Percentiles rank a stretch among this genome's conserved stretches.
phyloP scores from a whole-genome alignment of 2,329 filamentous ascomycete species.

The Phoma sp. region DNA sequence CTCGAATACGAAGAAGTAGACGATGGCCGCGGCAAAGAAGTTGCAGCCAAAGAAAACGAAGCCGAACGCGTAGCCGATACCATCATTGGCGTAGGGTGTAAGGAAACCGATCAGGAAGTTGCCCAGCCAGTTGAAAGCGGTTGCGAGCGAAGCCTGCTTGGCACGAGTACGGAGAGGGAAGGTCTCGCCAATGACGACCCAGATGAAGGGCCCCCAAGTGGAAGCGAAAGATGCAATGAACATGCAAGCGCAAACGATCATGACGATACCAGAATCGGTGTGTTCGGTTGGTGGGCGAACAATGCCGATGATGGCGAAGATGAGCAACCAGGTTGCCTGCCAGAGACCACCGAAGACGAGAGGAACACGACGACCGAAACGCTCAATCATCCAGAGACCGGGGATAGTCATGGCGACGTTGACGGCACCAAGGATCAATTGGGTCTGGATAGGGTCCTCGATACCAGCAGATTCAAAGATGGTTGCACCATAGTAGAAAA shows the following conservation, averaged over 20 bases:
- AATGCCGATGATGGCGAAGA: constrained; percentile 62
- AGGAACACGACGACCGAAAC: constrained; percentile 71
- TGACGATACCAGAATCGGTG: constrained; percentile 64
- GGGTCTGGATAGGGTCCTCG: constrained; percentile 63
- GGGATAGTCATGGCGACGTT: constrained; percentile 73
- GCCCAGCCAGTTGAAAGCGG: constrained; percentile 45
- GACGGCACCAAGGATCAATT: constrained; percentile 59
- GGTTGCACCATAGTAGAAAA: constrained; percentile 67
- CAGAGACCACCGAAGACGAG: constrained; percentile 71
- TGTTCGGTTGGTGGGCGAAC: constrained; percentile 40
- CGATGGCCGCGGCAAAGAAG: constrained; percentile 36
- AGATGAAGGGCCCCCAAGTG: constrained; percentile 68
- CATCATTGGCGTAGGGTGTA: constrained; percentile 44
- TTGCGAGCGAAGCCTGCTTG: constrained; percentile 46
- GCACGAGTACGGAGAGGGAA: constrained; percentile 44
- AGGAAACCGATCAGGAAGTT: constrained; percentile 51
- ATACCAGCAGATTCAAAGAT: constrained; percentile 74
- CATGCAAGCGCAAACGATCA: constrained; percentile 77
- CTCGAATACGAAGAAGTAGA: constrained; percentile 48
- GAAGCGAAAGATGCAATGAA: constrained; percentile 76
- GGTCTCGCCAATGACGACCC: constrained; percentile 53
- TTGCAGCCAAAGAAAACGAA: constrained; percentile 49
- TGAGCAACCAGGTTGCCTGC: constrained; percentile 70
- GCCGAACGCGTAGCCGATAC: constrained; percentile 44
- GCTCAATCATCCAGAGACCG: constrained; percentile 73